Percentiles rank a stretch among this genome's conserved stretches.
Evolutionary conservation across 2,329 filamentous ascomycete species (phyloP).

Genomic region (Periconia sp.): DNA sequence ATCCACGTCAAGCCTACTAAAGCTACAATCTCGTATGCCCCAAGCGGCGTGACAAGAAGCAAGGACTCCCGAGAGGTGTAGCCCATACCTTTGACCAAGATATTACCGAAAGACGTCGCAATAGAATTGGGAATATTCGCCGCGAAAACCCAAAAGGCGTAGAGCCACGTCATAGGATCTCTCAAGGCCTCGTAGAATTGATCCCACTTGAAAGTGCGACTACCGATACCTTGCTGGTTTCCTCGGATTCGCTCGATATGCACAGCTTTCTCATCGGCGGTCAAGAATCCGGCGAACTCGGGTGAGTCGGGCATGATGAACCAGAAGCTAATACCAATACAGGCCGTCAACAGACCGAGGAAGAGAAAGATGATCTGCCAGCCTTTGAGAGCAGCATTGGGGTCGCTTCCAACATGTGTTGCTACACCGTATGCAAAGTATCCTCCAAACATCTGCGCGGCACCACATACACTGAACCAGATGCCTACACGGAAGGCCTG

Average conservation of each 20-base stretch:
- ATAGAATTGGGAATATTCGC: conserved; percentile 44
- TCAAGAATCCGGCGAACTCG: conserved; percentile 35
- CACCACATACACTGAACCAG: conserved; percentile 36
- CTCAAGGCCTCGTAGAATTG: conserved; percentile 39
- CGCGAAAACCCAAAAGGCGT: conserved; percentile 39
- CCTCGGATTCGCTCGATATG: conserved; percentile 38
- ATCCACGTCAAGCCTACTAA: conserved; percentile 42
- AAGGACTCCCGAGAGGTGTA: conserved; percentile 37
- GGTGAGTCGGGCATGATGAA: conserved; percentile 43
- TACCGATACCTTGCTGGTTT: conserved; percentile 43
- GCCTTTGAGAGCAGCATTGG: conserved; percentile 24
- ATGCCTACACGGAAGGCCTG: conserved; percentile 31
- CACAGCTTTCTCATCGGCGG: conserved; percentile 31
- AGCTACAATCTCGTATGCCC: conserved; percentile 43
- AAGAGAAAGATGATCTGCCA: conserved; percentile 46
- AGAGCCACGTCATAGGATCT: conserved; percentile 42
- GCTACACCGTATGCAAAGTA: conserved; percentile 42
- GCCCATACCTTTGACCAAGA: conserved; percentile 43
- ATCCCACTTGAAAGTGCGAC: conserved; percentile 35
- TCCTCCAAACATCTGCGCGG: conserved; percentile 42
- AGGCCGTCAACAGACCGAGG: conserved; percentile 33
- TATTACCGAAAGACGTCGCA: conserved; percentile 43
- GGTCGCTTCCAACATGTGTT: conserved; percentile 25
- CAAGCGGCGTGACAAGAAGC: conserved; percentile 42
- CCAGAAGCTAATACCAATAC: conserved; percentile 36